Conservation (phyloP, 2,329 filamentous ascomycete species). For the Microsporum canis region DNA sequence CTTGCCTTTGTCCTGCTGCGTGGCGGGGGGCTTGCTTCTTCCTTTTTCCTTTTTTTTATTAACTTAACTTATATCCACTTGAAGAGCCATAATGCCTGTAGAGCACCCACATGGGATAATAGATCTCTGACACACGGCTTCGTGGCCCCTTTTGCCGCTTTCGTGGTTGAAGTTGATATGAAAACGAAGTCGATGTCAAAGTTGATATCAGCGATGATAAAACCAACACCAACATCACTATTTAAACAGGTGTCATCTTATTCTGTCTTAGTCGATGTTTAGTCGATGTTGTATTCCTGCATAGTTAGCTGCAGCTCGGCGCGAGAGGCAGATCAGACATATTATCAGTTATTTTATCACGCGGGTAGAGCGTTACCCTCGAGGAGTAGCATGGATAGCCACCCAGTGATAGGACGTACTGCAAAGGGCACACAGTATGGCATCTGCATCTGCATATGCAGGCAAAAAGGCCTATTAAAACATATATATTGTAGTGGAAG, state of each 20-base stretch:
- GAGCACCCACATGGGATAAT: conserved; percentile 3
- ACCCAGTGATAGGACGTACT: too few relatives aligned
- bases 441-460: too few relatives aligned
- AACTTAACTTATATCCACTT: not conserved
- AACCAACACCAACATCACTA: not conserved
- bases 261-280: not conserved
- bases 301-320: not conserved
- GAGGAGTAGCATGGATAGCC: too few relatives aligned
- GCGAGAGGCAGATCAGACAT: not conserved
- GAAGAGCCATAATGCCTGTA: not conserved
- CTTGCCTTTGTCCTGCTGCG: not conserved
- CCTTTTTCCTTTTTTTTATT: not conserved
- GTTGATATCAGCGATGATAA: not conserved
- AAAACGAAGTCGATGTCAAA: not conserved
- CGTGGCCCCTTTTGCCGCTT: not conserved
- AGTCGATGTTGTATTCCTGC: not conserved
- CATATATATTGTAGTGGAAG: too few relatives aligned
- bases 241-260: not conserved
- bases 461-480: too few relatives aligned
- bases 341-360: too few relatives aligned
- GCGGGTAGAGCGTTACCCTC: too few relatives aligned
- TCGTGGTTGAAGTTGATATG: not conserved
- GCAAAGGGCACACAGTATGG: too few relatives aligned
- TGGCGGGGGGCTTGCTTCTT: not conserved
- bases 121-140: not conserved